Evolutionary conservation across 352 stramenopile genomes (phyloP), one percentile per base, ranked within the genome.

Genomic region (Salisapilia sapeloensis): DNA sequence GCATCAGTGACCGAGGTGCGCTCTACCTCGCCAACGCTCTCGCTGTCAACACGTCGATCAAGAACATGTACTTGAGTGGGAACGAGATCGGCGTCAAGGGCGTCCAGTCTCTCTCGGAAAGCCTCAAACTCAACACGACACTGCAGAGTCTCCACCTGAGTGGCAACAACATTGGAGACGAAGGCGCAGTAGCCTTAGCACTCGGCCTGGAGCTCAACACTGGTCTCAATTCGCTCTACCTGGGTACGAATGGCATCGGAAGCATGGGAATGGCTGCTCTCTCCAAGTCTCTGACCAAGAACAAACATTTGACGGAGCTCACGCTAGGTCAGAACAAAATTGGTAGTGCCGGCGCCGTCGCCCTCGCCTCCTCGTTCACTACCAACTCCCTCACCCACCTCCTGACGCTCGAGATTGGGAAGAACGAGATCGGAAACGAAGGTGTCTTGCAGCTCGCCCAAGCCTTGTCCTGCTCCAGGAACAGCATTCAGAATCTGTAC

Each of bases 81-180:
- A 89, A 89, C 40, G 63, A 82, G 33, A 82, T 89, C 33, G 70
- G 69, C n/a, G 56, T 60, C 0, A 32, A 40, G 0, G 72, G 72
- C 6, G 64, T 62, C 2, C 34, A 39, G 12, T 50, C 63, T 16
- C 36, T 89, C 5, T 51, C 66, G 9, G 29, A 46, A 4, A 67
- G 66, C 19, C 54, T 89, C 6, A 44, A 21, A 2, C 50, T 51
- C 26, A 89, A 89, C 43, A 39, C 49, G 3, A 71, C 65, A 20
- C 44, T 89, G 23, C 35, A 42, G 14, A 76, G 56, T 44, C 45
- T 89, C 22, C 74, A 85, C 38, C 35, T 89, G 22, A 85, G 67
- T 21, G 72, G 72, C 23, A 89, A 89, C 45, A 82, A 82, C 38
- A 84, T 89, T 29, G 66, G 65, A 23, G 69, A 85, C 35, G 70